phyloP scores from a whole-genome alignment of 139 green algal genomes.

The Chlamydomonas incerta region DNA sequence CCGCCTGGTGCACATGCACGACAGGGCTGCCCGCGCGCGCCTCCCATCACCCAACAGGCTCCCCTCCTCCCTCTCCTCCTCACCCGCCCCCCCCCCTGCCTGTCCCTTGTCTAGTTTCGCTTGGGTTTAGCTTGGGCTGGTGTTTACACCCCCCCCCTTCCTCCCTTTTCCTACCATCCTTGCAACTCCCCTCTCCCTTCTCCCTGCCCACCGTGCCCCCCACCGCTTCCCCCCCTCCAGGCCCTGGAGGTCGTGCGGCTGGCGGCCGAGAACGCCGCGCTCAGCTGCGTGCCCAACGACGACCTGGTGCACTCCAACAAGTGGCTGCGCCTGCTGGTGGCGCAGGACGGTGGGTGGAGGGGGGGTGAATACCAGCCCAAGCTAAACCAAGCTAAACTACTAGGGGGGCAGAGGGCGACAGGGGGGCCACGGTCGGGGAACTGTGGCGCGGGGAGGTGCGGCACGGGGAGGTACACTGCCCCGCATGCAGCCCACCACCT shows the following conservation, averaged over 20 bases:
- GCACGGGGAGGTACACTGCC: neutral
- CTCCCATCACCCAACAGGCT: neutral
- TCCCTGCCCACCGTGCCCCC: neutral
- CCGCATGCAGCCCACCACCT: neutral
- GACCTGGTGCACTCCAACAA: slow-evolving; percentile 54
- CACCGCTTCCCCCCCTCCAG: neutral
- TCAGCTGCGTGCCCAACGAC: slow-evolving; percentile 50
- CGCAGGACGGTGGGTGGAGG: slow-evolving; percentile 20
- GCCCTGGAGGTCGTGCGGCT: slow-evolving; percentile 26
- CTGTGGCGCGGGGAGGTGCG: neutral
- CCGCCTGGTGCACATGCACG: too few relatives aligned
- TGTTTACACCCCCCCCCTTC: too few relatives aligned
- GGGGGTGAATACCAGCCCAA: neutral
- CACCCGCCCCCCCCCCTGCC: too few relatives aligned
- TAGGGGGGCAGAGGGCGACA: too few relatives aligned
- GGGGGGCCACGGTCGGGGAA: too few relatives aligned
- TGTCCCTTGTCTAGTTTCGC: too few relatives aligned
- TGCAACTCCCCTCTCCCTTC: neutral
- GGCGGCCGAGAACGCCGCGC: slow-evolving; percentile 31
- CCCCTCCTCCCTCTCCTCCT: too few relatives aligned
- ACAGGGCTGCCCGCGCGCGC: too few relatives aligned
- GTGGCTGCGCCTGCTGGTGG: slow-evolving; percentile 50
- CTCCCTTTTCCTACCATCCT: neutral
- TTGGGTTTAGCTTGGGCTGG: too few relatives aligned
- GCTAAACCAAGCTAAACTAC: neutral